Base-by-base conservation (phyloP, 139 green algal genomes). In the Asterochloris erici region DNA sequence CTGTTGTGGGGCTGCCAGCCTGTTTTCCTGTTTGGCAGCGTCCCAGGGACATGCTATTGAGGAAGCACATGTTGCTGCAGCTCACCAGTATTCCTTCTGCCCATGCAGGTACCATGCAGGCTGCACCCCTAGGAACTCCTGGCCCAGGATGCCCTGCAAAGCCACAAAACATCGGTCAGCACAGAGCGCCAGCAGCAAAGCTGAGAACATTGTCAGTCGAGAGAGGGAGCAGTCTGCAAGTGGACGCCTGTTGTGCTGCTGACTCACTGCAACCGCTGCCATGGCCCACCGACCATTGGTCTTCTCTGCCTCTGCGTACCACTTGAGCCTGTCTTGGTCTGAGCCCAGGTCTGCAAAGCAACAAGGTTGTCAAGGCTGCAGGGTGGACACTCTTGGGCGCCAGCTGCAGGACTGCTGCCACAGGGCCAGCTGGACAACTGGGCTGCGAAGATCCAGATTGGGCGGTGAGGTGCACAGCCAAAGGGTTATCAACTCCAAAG, bases 251-350 rank as follows among this genome's bases (percentile, higher is more conserved):
- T 54, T 6, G 38, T 54, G 38, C 38, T 54, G 38, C 38, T 54
- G 6, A 54, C 38, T 54, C 38, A 54, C 38, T 23, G 87, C 91
- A 21, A 96, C 93, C 69, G 90, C 95, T 60, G 91, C 86, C 94
- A 98, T 98, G 24, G 95, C 94, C 92, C 92, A 98, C 83, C 94
- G 91, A 70, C 91, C 95, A 89, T 98, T 97, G 86, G 82, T 92
- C 83, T 95, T 91, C 93, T 98, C 95, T 68, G 90, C 94, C 89
- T 95, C 93, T 19, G 85, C 85, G 61, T 73, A 64, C 80, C 54
- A 79, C n/a, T 62, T 61, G 27, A 84, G 62, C 26, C 69, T 28
- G 54, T 73, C 60, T 27, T 80, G 19, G 62, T 68, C 68, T 26
- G 26, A 62, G n/a, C 23, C 66, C 4, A 81, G 71, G 1, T 73